These are phyloP conservation scores for Sarocladium kiliense DNA, from an alignment of 2,329 filamentous ascomycete genomes.

Conservation along the genomic window DNA sequence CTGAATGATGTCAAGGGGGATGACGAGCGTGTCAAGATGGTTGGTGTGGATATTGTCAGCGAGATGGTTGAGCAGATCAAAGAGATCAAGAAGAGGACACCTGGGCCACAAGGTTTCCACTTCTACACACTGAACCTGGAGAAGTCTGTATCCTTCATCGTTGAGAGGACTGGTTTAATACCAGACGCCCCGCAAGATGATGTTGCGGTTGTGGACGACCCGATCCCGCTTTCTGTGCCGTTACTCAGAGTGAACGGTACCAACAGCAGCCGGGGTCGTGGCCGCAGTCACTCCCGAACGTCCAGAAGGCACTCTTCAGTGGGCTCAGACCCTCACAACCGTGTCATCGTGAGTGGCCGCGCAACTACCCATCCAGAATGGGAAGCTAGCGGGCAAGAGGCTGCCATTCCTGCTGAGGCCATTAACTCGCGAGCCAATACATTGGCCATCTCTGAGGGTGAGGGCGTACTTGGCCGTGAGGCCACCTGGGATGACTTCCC, in stretches of 20 bases:
- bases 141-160: slow-evolving; percentile 89
- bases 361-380: slow-evolving; percentile 55
- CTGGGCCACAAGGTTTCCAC: slow-evolving; percentile 75
- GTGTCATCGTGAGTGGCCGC: slow-evolving; percentile 71
- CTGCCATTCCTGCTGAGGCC: slow-evolving; percentile 66
- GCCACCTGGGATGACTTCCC: slow-evolving; percentile 99
- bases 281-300: slow-evolving; percentile 25
- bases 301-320: slow-evolving; percentile 68
- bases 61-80: slow-evolving; percentile 80
- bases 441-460: slow-evolving; percentile 88
- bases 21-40: slow-evolving; percentile 74
- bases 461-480: slow-evolving; percentile 83
- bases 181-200: slow-evolving; percentile 53
- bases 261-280: slow-evolving; percentile 11
- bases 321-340: slow-evolving; percentile 81
- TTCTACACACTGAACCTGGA: slow-evolving; percentile 97
- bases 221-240: slow-evolving; percentile 16
- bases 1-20: slow-evolving; percentile 71
- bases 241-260: slow-evolving; percentile 44
- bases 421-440: slow-evolving; percentile 79
- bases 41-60: slow-evolving; percentile 75
- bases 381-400: slow-evolving; percentile 72
- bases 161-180: slow-evolving; percentile 82
- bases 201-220: slow-evolving; percentile 46
- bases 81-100: slow-evolving; percentile 50